phyloP scores from a whole-genome alignment of 2,329 filamentous ascomycete species.

The Paraphoma sp. region DNA sequence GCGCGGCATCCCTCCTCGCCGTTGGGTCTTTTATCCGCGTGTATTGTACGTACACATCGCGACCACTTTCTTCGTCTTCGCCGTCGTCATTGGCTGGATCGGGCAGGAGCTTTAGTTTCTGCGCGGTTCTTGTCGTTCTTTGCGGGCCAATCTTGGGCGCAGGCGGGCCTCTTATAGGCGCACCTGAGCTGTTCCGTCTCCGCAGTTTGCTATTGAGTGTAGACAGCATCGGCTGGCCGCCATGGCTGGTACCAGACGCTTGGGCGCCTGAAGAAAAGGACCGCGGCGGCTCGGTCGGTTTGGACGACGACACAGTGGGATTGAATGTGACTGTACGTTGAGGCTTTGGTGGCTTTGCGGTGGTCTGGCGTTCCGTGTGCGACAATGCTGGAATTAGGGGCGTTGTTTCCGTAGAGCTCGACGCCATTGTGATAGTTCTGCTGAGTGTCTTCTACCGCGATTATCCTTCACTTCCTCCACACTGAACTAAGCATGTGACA shows the following conservation, averaged over 20 bases:
- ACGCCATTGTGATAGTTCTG: slow-evolving; percentile 35
- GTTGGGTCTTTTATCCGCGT: slow-evolving; percentile 97
- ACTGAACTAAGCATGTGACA: slow-evolving; percentile 3
- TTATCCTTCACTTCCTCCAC: slow-evolving; percentile 1
- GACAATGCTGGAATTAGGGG: slow-evolving; percentile 47
- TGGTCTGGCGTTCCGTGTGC: slow-evolving; percentile 22
- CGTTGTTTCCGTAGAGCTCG: slow-evolving; percentile 45
- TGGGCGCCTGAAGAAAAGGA: slow-evolving; percentile 35
- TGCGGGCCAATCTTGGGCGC: slow-evolving; percentile 86
- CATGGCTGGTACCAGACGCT: slow-evolving; percentile 46
- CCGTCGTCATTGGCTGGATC: slow-evolving; percentile 84
- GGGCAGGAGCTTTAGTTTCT: slow-evolving; percentile 96
- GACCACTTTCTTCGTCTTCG: slow-evolving; percentile 83
- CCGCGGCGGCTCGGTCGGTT: slow-evolving; percentile 46
- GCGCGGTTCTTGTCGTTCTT: slow-evolving; percentile 90
- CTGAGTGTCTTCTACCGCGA: neutral
- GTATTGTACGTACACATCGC: slow-evolving; percentile 97
- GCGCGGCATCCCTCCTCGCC: slow-evolving; percentile 87
- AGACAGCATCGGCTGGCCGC: slow-evolving; percentile 62
- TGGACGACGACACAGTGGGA: slow-evolving; percentile 60
- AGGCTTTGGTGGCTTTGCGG: slow-evolving; percentile 43
- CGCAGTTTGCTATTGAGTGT: slow-evolving; percentile 87
- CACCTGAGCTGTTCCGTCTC: slow-evolving; percentile 82
- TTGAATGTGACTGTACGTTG: slow-evolving; percentile 79
- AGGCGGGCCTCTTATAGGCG: slow-evolving; percentile 57